Evolutionary conservation across 1,284 basidiomycete species (phyloP).

Genomic region (Schizopora paradoxa): DNA sequence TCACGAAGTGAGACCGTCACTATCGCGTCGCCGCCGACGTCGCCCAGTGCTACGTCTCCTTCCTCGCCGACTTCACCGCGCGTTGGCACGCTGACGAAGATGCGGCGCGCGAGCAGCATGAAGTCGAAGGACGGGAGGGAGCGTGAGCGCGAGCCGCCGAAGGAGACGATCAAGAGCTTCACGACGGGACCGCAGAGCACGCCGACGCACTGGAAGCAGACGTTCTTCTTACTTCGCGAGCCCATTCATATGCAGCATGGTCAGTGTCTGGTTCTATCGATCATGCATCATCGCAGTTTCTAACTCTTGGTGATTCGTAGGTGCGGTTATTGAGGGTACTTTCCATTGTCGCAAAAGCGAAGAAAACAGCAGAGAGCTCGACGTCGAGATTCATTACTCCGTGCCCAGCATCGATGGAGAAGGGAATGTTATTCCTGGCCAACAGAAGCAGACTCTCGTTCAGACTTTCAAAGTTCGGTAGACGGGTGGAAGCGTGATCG

Average conservation of each 20-base stretch:
- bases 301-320: conserved; percentile 33
- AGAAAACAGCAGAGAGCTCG: conserved; percentile 83
- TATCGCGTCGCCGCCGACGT: conserved; percentile 3
- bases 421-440: conserved; percentile 26
- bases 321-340: conserved; percentile 71
- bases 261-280: conserved; percentile 28
- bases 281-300: conserved; percentile 1
- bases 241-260: conserved; percentile 74
- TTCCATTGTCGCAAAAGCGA: conserved; percentile 82
- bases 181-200: conserved; percentile 86
- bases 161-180: conserved; percentile 69
- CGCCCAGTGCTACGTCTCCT: conserved; percentile 1
- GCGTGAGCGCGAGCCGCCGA: conserved; percentile 19
- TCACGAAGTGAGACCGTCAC: background rate
- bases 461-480: conserved; percentile 77
- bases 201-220: conserved; percentile 99
- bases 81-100: conserved; percentile 59
- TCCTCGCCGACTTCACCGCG: conserved; percentile 25
- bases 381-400: conserved; percentile 88
- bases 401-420: conserved; percentile 31
- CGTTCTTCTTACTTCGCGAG: conserved; percentile 80
- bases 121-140: conserved; percentile 23
- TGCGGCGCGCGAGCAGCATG: conserved; percentile 43
- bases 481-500: background rate
- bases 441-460: conserved; percentile 44